phyloP scores from a whole-genome alignment of 306 rosid species.

The Dalbergia cultrata region DNA sequence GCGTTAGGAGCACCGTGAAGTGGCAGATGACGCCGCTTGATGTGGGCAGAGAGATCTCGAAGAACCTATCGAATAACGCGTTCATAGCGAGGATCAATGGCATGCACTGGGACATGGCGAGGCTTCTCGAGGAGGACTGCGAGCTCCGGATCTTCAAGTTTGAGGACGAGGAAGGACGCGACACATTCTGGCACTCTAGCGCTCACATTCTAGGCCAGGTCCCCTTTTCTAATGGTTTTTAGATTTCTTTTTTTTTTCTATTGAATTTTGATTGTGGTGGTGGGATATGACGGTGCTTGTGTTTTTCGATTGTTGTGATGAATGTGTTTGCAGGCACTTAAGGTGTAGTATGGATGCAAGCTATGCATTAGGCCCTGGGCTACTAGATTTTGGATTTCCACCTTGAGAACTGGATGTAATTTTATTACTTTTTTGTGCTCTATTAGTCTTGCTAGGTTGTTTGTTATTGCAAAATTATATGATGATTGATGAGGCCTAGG shows the following conservation, averaged over 20 bases:
- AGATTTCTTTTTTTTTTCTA: background rate
- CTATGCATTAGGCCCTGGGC: conserved; percentile 98
- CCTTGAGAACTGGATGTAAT: conserved; percentile 6
- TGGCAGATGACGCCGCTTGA: conserved; percentile 83
- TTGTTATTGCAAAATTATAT: too few species aligned
- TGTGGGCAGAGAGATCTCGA: conserved; percentile 79
- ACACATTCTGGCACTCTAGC: conserved; percentile 98
- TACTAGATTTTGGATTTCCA: conserved; percentile 44
- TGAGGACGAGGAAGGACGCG: conserved; percentile 87
- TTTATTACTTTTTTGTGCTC: background rate
- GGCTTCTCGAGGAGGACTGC: conserved; percentile 83
- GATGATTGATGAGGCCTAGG: background rate
- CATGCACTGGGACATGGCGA: conserved; percentile 83
- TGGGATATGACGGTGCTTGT: background rate
- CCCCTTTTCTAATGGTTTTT: background rate
- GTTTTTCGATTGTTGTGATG: background rate
- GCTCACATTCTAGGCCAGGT: conserved; percentile 99
- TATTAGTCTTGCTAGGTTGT: too few species aligned
- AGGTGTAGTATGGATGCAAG: conserved; percentile 89
- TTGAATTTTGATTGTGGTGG: background rate
- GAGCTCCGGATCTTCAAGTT: conserved; percentile 76
- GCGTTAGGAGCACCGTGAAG: conserved; percentile 73
- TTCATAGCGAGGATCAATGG: conserved; percentile 89
- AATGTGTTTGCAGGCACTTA: conserved; percentile 67
- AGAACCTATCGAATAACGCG: conserved; percentile 77